Evolutionary conservation across 768 basidiomycete species (phyloP), one percentile per base, ranked within the genome.

Genomic region (Lactarius vividus): DNA sequence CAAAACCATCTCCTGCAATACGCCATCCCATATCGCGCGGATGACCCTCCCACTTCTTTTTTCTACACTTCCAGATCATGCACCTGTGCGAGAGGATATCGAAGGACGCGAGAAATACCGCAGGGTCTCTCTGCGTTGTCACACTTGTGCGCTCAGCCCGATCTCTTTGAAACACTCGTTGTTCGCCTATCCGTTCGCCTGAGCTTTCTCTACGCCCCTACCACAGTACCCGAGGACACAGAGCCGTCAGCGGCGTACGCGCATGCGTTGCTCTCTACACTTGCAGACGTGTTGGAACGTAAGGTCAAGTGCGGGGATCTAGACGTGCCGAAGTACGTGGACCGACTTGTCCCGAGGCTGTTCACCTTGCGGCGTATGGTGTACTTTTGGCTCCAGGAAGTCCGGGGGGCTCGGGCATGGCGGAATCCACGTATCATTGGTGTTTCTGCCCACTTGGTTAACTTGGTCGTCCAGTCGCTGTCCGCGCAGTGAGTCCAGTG

Each of bases 31-130:
- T 66, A 80, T 98, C 39, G 83, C 86, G 59, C 81, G 86, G 35
- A 85, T 87, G 64, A 93, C 89, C 0, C 84, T 98, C 4, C 95
- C 96, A 0, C 77, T 89, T 1, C 82, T 98, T 11, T 92, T 97
- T 74, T 78, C 79, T 35, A 77, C 84, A 10, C 82, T 98, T 1
- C 93, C 96, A 1, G 88, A 90, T 60, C 66, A 70, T 28, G 83
- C 88, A 8, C 88, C 92, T 4, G 40, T 78, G 1, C 76, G 83
- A 23, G 80, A 85, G 6, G 86, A 84, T 15, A 75, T 77, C 2
- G 69, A 75, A 3, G 84, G 85, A 44, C 85, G 91, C n/a, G 78
- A 80, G 20, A 82, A 82, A 60, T 89, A 84, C 71, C 88, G 90
- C 81, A 83, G 84, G 82, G 83, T 44, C 82, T 98, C 61, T 79